A percentile compares a stretch with the other conserved stretches of the same genome.
Conservation (phyloP, 1,284 basidiomycete genomes). For the Boletus sp. region DNA sequence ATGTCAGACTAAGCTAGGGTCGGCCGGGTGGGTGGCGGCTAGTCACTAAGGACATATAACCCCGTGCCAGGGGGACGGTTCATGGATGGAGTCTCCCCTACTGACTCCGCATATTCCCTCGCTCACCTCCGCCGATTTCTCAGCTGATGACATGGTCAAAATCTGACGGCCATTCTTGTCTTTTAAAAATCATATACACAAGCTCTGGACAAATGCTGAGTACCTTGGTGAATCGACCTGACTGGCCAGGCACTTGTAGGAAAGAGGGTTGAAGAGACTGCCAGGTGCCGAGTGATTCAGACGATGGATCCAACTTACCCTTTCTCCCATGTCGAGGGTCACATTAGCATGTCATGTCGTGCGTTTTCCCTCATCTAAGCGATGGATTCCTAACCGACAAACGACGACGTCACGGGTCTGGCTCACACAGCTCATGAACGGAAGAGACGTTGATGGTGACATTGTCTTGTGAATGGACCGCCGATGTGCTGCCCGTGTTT, state of each 20-base stretch:
- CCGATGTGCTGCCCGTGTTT: not conserved
- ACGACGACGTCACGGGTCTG: not conserved
- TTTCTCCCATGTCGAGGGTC: no score
- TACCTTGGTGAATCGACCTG: no score
- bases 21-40: not conserved
- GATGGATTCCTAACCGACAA: not conserved
- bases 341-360: not conserved
- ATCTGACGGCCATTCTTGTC: not conserved
- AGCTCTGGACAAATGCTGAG: not conserved
- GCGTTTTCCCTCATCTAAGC: not conserved
- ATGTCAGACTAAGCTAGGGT: not conserved
- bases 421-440: not conserved
- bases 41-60: not conserved
- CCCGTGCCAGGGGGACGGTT: constrained; percentile 1
- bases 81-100: not conserved
- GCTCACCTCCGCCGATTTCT: not conserved
- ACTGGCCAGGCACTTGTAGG: no score
- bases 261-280: no score
- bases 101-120: not conserved
- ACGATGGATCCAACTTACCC: no score
- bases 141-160: not conserved
- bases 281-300: no score
- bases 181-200: not conserved
- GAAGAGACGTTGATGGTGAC: not conserved
- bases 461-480: not conserved